Percentiles rank a stretch among this genome's conserved stretches.
phyloP scores from a whole-genome alignment of 345 rosid species.

The Limnanthes douglasii region DNA sequence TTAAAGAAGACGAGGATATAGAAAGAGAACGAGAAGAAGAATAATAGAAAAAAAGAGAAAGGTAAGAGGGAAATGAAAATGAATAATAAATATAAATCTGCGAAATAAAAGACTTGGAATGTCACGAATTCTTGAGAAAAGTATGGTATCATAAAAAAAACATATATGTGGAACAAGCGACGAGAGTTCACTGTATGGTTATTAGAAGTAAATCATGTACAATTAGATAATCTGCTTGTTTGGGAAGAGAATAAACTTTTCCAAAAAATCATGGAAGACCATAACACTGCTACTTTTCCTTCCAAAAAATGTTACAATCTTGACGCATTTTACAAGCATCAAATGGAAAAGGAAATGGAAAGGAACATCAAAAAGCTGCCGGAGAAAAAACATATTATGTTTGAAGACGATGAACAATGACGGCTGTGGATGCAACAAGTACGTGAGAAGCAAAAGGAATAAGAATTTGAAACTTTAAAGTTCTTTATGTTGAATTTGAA shows the following conservation, averaged over 20 bases:
- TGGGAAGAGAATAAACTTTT: constrained; percentile 99
- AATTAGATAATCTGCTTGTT: constrained; percentile 74
- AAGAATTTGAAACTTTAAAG: constrained; percentile 59
- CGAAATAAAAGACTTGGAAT: constrained; percentile 58
- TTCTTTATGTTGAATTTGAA: too few relatives aligned
- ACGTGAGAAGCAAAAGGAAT: constrained; percentile 89
- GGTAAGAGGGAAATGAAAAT: constrained; percentile 18
- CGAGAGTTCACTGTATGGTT: constrained; percentile 99
- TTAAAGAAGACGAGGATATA: constrained; percentile 12
- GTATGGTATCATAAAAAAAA: constrained; percentile 81
- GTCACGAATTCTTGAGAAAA: constrained; percentile 92
- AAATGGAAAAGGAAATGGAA: constrained; percentile 60
- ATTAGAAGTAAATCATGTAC: constrained; percentile 82
- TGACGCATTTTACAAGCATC: constrained; percentile 60
- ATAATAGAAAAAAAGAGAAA: constrained; percentile 13
- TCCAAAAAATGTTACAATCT: constrained; percentile 88
- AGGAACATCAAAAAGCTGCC: constrained; percentile 53
- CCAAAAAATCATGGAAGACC: constrained; percentile 93
- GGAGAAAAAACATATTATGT: constrained; percentile 56
- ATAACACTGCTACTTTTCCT: constrained; percentile 92
- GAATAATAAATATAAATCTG: constrained; percentile 31
- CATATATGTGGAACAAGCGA: constrained; percentile 96
- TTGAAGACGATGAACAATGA: constrained; percentile 89
- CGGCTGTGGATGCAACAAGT: constrained; percentile 55
- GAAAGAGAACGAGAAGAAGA: constrained; percentile 4